Percentiles rank a stretch among this genome's conserved stretches.
phyloP scores from a whole-genome alignment of 257 asterid genomes.

The Fraxinus americana region DNA sequence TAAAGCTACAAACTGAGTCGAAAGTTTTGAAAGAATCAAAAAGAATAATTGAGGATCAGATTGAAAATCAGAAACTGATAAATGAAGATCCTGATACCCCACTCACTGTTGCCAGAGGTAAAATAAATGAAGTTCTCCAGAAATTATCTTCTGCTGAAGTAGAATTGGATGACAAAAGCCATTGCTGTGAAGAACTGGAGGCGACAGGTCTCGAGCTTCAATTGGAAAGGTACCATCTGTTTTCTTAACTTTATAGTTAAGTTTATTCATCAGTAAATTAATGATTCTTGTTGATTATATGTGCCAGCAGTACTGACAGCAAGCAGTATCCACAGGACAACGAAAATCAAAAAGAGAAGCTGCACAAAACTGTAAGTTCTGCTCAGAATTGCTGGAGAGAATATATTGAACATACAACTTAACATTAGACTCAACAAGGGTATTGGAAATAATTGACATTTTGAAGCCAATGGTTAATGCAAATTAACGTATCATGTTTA shows the following conservation, averaged over 20 bases:
- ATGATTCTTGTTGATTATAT: conserved; percentile 6
- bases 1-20: conserved; percentile 37
- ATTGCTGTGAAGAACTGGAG: conserved; percentile 68
- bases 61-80: conserved; percentile 59
- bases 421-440: background rate
- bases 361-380: conserved; percentile 63
- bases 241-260: background rate
- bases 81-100: conserved; percentile 78
- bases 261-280: background rate
- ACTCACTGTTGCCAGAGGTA: conserved; percentile 48
- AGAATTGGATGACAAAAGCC: conserved; percentile 65
- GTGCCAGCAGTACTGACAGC: conserved; percentile 39
- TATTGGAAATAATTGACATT: background rate
- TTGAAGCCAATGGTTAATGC: background rate
- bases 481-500: background rate
- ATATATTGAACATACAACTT: background rate
- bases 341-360: conserved; percentile 44
- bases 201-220: conserved; percentile 82
- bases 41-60: conserved; percentile 52
- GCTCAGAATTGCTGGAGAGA: background rate
- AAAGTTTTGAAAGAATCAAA: conserved; percentile 51
- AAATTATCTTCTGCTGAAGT: conserved; percentile 66
- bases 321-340: conserved; percentile 36
- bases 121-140: conserved; percentile 47
- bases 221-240: conserved; percentile 62